These are phyloP conservation scores for Pseudonitzschia delicatissima DNA, from an alignment of 108 stramenopile species.

Conservation along the genomic window DNA sequence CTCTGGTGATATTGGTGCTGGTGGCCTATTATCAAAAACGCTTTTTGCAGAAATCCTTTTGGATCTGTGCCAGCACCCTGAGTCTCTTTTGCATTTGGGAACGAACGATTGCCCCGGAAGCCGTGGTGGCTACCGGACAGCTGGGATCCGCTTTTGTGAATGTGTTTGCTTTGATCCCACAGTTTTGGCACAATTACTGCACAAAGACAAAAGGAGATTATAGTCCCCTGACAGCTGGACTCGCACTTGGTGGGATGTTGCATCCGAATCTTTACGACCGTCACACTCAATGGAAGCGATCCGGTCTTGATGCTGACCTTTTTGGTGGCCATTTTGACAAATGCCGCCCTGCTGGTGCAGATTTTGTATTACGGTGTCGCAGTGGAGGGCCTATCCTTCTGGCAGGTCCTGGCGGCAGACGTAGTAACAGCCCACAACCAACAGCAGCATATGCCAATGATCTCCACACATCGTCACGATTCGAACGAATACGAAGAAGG, in stretches of 20 bases:
- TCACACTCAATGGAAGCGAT: slow-evolving; percentile 41
- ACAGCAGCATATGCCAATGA: too few species aligned
- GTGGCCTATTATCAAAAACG: slow-evolving; percentile 35
- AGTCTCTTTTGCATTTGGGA: slow-evolving; percentile 17
- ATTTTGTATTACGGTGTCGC: slow-evolving; percentile 38
- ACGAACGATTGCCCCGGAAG: slow-evolving; percentile 7
- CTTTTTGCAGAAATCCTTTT: background rate
- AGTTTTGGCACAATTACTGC: slow-evolving; percentile 35
- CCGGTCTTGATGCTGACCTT: slow-evolving; percentile 38
- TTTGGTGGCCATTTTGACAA: slow-evolving; percentile 33
- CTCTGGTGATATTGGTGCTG: slow-evolving; percentile 28
- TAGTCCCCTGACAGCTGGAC: slow-evolving; percentile 40
- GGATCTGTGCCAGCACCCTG: slow-evolving; percentile 2
- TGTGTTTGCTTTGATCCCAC: slow-evolving; percentile 41
- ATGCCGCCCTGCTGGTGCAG: slow-evolving; percentile 38
- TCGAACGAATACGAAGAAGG: too few species aligned
- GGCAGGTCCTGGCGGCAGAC: slow-evolving; percentile 21
- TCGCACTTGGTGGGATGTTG: slow-evolving; percentile 42
- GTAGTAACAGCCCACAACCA: background rate
- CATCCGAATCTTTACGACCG: slow-evolving; percentile 46
- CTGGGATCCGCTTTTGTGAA: slow-evolving; percentile 33
- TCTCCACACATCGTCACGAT: too few species aligned
- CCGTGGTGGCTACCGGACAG: slow-evolving; percentile 37
- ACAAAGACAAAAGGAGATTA: slow-evolving; percentile 36
- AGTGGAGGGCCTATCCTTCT: slow-evolving; percentile 34